These are phyloP conservation scores for Lipomyces orientalis DNA, from an alignment of 805 yeast species.

Conservation along the genomic window DNA sequence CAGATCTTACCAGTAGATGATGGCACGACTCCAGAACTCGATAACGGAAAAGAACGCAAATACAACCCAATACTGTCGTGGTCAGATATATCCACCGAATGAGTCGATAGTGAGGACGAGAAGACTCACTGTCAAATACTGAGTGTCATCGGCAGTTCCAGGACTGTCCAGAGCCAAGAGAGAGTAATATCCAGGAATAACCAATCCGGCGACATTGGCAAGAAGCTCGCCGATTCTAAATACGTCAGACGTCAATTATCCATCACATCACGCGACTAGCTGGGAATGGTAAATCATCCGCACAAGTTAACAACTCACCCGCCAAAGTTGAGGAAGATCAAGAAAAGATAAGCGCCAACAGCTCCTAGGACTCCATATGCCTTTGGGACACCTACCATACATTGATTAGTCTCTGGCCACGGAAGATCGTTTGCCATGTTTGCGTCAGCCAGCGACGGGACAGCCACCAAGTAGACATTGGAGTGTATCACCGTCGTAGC, in stretches of 20 bases:
- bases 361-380: constrained; percentile 79
- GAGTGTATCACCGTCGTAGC: background rate
- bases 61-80: constrained; percentile 84
- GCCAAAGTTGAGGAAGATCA: constrained; percentile 87
- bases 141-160: constrained; percentile 76
- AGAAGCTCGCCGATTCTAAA: constrained; percentile 78
- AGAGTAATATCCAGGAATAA: constrained; percentile 87
- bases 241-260: background rate
- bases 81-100: background rate
- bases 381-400: constrained; percentile 62
- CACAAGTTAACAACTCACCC: constrained; percentile 51
- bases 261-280: background rate
- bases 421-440: background rate
- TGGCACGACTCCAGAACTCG: constrained; percentile 95
- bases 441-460: background rate
- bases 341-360: constrained; percentile 67
- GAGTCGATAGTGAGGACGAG: background rate
- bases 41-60: constrained; percentile 87
- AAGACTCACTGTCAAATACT: constrained; percentile 55
- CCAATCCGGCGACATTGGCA: constrained; percentile 90
- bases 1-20: constrained; percentile 71
- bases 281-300: background rate
- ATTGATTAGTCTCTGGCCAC: background rate
- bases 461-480: background rate
- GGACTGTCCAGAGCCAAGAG: constrained; percentile 80